Conservation (phyloP, 768 basidiomycete genomes). For the Ramaria rubella region DNA sequence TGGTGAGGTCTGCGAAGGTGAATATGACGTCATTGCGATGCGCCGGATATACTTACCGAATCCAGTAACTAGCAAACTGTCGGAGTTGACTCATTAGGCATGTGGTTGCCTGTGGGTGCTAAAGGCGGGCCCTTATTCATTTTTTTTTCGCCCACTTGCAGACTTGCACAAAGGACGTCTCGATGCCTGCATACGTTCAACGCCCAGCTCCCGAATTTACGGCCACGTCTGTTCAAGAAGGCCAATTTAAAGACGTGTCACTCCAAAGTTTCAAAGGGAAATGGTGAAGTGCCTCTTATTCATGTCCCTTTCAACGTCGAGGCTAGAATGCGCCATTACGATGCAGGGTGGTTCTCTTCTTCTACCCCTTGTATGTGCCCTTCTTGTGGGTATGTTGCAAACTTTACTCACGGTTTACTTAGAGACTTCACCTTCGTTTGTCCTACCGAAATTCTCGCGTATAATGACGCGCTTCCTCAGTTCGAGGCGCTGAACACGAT, state of each 20-base stretch:
- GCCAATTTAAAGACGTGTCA: conserved; percentile 72
- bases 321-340: neutral
- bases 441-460: conserved; percentile 94
- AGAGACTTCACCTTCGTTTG: conserved; percentile 89
- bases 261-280: conserved; percentile 63
- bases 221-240: conserved; percentile 67
- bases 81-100: no score
- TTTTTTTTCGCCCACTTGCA: neutral
- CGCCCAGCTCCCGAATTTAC: conserved; percentile 80
- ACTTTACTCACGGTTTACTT: neutral
- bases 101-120: neutral
- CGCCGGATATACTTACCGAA: no score
- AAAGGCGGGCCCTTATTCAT: neutral
- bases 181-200: conserved; percentile 57
- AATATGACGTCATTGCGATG: no score
- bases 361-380: conserved; percentile 79
- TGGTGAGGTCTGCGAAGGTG: no score
- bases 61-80: no score
- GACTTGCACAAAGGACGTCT: neutral
- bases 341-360: conserved; percentile 82
- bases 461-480: conserved; percentile 76
- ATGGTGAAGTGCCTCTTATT: conserved; percentile 48
- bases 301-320: neutral
- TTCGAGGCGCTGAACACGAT: conserved; percentile 69
- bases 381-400: neutral